phyloP scores from a whole-genome alignment of 1,139 yeast species.

The Sugiyamaella sp. region DNA sequence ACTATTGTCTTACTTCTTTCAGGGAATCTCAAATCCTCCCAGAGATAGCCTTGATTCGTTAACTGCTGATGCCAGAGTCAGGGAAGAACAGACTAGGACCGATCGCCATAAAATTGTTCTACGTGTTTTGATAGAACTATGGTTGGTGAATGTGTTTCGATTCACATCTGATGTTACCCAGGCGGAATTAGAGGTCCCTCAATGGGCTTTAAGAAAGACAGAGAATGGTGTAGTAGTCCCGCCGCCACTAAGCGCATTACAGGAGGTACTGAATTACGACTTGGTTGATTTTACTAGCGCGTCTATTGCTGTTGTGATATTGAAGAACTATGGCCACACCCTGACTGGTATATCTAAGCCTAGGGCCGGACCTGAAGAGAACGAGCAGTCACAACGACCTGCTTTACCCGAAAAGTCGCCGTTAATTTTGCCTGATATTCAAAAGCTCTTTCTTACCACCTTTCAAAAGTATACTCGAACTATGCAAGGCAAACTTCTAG shows the following conservation, averaged over 20 bases:
- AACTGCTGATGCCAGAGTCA: conserved; percentile 43
- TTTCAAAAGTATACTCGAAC: conserved; percentile 54
- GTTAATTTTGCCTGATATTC: conserved; percentile 31
- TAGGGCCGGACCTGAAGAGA: conserved; percentile 28
- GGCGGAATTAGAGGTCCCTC: conserved; percentile 45
- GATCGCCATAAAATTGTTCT: conserved; percentile 55
- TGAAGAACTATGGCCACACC: conserved; percentile 51
- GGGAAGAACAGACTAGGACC: conserved; percentile 50
- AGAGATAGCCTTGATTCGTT: conserved; percentile 39
- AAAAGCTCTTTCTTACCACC: conserved; percentile 42
- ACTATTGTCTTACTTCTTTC: conserved; percentile 53
- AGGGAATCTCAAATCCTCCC: conserved; percentile 49
- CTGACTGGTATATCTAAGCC: conserved; percentile 25
- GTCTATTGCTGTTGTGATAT: conserved; percentile 51
- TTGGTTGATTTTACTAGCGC: conserved; percentile 46
- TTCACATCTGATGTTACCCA: conserved; percentile 29
- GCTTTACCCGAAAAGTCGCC: background rate
- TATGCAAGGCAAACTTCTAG: conserved; percentile 46
- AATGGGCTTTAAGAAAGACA: conserved; percentile 43
- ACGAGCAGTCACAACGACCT: background rate
- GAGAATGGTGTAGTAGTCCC: conserved; percentile 39
- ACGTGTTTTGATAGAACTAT: conserved; percentile 62
- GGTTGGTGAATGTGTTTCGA: conserved; percentile 53
- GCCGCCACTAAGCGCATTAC: conserved; percentile 53
- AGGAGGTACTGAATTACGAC: conserved; percentile 57